Conservation (phyloP, 768 basidiomycete genomes). For the Amanita rimosa region DNA sequence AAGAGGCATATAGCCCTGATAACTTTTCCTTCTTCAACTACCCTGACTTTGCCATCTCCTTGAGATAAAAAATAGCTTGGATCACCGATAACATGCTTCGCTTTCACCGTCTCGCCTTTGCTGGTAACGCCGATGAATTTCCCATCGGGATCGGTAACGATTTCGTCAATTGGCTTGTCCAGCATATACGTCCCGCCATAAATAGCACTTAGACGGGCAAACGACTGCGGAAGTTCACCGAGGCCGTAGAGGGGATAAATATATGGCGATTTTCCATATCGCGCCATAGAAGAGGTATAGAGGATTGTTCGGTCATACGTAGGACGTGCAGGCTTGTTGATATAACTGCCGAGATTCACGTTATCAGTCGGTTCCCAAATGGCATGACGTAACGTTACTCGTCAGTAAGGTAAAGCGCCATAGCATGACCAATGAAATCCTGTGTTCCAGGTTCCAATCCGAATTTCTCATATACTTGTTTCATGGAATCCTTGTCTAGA, state of each 20-base stretch:
- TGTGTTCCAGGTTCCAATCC: slow-evolving; percentile 95
- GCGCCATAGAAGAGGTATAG: slow-evolving; percentile 97
- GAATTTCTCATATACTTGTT: slow-evolving; percentile 91
- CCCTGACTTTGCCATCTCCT: slow-evolving; percentile 62
- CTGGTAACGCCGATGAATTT: slow-evolving; percentile 90
- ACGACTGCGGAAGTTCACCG: slow-evolving; percentile 97
- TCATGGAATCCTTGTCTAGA: slow-evolving; percentile 89
- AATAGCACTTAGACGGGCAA: slow-evolving; percentile 95
- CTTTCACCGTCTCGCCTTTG: slow-evolving; percentile 86
- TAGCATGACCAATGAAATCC: slow-evolving; percentile 98
- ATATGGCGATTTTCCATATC: slow-evolving; percentile 99
- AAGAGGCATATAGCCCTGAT: slow-evolving; percentile 95
- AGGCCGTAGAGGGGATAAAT: slow-evolving; percentile 99
- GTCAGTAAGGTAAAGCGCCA: slow-evolving; percentile 97
- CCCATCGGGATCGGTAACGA: slow-evolving; percentile 77
- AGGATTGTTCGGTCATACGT: slow-evolving; percentile 92
- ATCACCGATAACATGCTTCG: slow-evolving; percentile 96
- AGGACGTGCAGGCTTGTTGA: slow-evolving; percentile 81
- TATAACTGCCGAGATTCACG: slow-evolving; percentile 49
- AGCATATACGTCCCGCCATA: slow-evolving; percentile 99
- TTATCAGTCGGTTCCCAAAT: not conserved
- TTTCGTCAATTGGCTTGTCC: slow-evolving; percentile 86
- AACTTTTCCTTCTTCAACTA: slow-evolving; percentile 89
- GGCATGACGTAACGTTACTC: slow-evolving; percentile 48
- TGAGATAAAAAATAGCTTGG: slow-evolving; percentile 90